phyloP scores from a whole-genome alignment of 768 basidiomycete species.

The Hebeloma cylindrosporum region DNA sequence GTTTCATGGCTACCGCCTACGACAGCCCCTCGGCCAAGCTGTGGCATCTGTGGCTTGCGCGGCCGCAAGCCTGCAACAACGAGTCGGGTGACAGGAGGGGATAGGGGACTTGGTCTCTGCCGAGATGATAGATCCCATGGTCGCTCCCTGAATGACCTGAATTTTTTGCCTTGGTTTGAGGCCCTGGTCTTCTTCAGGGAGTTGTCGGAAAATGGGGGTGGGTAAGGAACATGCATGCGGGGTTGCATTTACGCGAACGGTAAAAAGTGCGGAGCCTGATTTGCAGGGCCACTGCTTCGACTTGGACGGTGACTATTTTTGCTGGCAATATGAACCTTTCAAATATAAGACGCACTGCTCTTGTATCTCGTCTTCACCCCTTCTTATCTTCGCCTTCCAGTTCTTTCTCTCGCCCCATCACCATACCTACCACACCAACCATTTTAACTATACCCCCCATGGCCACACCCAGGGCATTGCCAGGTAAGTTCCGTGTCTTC shows the following conservation, averaged over 20 bases:
- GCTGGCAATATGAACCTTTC: slow-evolving; percentile 5
- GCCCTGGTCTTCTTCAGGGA: neutral
- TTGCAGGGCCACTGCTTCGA: slow-evolving; percentile 8
- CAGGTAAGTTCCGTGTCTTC: slow-evolving; percentile 27
- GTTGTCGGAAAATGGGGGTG: slow-evolving; percentile 1
- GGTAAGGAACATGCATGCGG: neutral
- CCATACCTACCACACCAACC: slow-evolving; percentile 1
- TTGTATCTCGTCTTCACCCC: slow-evolving; percentile 8
- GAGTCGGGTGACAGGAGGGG: too few relatives aligned
- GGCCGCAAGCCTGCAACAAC: too few relatives aligned
- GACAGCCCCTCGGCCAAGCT: too few relatives aligned
- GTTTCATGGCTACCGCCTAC: too few relatives aligned
- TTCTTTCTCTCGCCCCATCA: slow-evolving; percentile 1
- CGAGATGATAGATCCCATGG: too few relatives aligned
- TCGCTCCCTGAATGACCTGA: too few relatives aligned
- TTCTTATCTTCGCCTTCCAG: neutral
- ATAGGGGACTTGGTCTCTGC: too few relatives aligned
- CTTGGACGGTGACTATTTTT: slow-evolving; percentile 2
- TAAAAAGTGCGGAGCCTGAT: slow-evolving; percentile 10
- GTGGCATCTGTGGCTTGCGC: too few relatives aligned
- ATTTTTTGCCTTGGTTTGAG: too few relatives aligned
- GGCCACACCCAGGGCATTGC: slow-evolving; percentile 22
- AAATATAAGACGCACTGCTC: slow-evolving; percentile 19
- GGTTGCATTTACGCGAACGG: slow-evolving; percentile 8
- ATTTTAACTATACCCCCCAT: neutral